Evolutionary conservation across 306 rosid genomes (phyloP).

Genomic region (Prunus mira): DNA sequence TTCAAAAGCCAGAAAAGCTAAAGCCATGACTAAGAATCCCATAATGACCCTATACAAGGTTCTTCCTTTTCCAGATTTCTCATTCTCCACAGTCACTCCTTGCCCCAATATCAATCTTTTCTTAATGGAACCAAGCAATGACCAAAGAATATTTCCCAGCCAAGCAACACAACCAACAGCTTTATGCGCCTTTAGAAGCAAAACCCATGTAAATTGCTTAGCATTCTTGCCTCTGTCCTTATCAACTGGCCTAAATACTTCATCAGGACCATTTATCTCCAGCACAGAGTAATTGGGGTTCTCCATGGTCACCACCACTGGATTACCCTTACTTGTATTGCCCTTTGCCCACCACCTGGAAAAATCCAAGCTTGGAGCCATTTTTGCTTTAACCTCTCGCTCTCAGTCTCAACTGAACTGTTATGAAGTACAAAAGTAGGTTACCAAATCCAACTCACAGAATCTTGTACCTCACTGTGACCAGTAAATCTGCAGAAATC

Average conservation of each 20-base stretch:
- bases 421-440: neutral
- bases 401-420: neutral
- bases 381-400: slow-evolving; percentile 4
- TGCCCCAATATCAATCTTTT: slow-evolving; percentile 39
- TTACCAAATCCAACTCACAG: slow-evolving; percentile 4
- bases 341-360: slow-evolving; percentile 46
- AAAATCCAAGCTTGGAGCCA: slow-evolving; percentile 42
- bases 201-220: slow-evolving; percentile 52
- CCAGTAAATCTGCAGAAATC: slow-evolving; percentile 2
- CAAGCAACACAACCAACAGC: slow-evolving; percentile 40
- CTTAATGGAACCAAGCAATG: slow-evolving; percentile 36
- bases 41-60: slow-evolving; percentile 43
- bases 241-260: slow-evolving; percentile 48
- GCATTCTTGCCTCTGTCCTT: slow-evolving; percentile 53
- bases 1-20: slow-evolving; percentile 54
- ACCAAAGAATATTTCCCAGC: slow-evolving; percentile 39
- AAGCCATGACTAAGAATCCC: slow-evolving; percentile 44
- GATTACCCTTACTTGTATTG: slow-evolving; percentile 36
- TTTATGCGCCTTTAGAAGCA: slow-evolving; percentile 49
- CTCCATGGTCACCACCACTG: slow-evolving; percentile 61
- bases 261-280: slow-evolving; percentile 45
- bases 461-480: slow-evolving; percentile 2
- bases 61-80: slow-evolving; percentile 42
- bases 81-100: slow-evolving; percentile 41
- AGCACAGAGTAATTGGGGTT: slow-evolving; percentile 55